Evolutionary conservation across 176 grass and related monocot genomes (phyloP).

Genomic region (Lolium perenne): DNA sequence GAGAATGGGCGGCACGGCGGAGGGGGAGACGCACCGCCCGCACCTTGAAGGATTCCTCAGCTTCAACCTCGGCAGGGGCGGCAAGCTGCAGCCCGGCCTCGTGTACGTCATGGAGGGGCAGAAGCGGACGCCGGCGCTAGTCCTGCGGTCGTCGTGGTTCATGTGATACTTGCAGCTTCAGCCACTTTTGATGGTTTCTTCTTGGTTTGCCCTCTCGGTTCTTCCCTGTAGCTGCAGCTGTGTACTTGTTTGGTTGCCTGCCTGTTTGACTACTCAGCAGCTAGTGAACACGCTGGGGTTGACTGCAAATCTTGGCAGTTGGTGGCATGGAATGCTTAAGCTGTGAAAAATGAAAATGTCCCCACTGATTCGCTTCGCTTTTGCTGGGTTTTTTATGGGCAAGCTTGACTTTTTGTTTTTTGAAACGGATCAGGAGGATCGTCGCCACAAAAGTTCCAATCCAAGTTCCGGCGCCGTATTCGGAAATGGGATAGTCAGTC

Average conservation of each 20-base stretch:
- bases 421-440: no score
- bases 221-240: neutral
- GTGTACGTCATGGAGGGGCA: slow-evolving; percentile 52
- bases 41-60: slow-evolving; percentile 75
- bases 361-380: slow-evolving; percentile 13
- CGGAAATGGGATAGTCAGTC: no score
- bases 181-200: neutral
- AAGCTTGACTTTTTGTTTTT: no score
- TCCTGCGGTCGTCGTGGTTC: slow-evolving; percentile 73
- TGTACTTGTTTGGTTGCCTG: neutral
- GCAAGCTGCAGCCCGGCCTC: slow-evolving; percentile 72
- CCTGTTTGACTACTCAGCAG: neutral
- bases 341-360: neutral
- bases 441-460: no score
- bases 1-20: slow-evolving; percentile 56
- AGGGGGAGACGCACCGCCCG: slow-evolving; percentile 26
- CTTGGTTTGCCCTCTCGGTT: neutral
- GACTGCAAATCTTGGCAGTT: neutral
- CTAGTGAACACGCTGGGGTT: slow-evolving; percentile 30
- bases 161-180: slow-evolving; percentile 47
- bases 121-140: slow-evolving; percentile 50
- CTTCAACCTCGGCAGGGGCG: slow-evolving; percentile 73
- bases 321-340: neutral
- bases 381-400: neutral
- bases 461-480: no score